These are phyloP conservation scores for Pleurozium schreberi DNA, from an alignment of 225 moss, liverwort and hornwort species.

Conservation along the genomic window DNA sequence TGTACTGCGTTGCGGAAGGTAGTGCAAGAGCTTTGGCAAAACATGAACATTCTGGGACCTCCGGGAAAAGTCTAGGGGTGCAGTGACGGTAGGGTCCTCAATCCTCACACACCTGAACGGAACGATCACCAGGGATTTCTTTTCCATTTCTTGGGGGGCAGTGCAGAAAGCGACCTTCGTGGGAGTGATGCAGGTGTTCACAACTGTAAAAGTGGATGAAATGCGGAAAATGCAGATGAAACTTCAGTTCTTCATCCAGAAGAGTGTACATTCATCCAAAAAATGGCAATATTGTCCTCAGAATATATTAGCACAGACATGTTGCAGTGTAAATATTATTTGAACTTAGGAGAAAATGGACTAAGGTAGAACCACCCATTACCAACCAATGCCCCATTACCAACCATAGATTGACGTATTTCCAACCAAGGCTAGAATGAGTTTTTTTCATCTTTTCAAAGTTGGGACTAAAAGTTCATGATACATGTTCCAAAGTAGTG, in stretches of 20 bases:
- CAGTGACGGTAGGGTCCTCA: neutral
- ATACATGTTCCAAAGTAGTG: too few species aligned
- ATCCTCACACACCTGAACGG: neutral
- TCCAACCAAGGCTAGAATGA: too few species aligned
- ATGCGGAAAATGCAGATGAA: neutral
- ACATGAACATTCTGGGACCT: neutral
- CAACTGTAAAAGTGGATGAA: neutral
- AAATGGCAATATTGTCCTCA: too few species aligned
- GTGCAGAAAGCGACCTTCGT: neutral
- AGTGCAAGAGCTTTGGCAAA: neutral
- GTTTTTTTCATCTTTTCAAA: too few species aligned
- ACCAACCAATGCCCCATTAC: too few species aligned
- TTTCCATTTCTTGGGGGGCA: neutral
- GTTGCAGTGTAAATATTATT: too few species aligned
- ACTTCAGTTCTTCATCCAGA: neutral
- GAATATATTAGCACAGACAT: too few species aligned
- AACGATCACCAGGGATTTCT: neutral
- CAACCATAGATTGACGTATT: too few species aligned
- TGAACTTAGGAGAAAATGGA: too few species aligned
- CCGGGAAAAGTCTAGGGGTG: neutral
- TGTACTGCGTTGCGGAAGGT: too few species aligned
- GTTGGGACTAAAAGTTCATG: too few species aligned
- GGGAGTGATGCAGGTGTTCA: neutral
- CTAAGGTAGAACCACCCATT: too few species aligned
- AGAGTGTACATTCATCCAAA: neutral